Evolutionary conservation across 176 grass and related monocot species (phyloP).

Genomic region (Bromus sterilis): DNA sequence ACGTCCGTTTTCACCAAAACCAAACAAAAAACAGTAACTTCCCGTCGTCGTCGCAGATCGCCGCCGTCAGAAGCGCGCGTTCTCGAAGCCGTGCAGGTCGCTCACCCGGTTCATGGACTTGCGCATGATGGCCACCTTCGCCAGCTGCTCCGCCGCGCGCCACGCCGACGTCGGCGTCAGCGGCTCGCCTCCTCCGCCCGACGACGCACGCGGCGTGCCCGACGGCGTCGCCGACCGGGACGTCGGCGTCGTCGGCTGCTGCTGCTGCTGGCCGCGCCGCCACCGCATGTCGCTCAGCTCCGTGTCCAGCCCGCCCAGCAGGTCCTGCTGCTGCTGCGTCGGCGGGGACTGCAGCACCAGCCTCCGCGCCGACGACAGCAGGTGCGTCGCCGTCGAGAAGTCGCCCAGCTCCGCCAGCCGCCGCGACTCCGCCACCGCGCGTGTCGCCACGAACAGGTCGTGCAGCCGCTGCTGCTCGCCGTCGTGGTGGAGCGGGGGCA

Average conservation of each 20-base stretch:
- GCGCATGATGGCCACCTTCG: conserved; percentile 90
- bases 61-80: conserved; percentile 69
- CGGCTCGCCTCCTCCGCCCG: conserved; percentile 9
- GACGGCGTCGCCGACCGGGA: conserved; percentile 7
- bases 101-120: conserved; percentile 89
- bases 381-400: conserved; percentile 59
- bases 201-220: not conserved
- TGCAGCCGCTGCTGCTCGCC: conserved; percentile 32
- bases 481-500: conserved; percentile 26
- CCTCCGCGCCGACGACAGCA: conserved; percentile 70
- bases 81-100: conserved; percentile 95
- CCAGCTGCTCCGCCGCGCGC: conserved; percentile 95
- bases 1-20: not conserved
- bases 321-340: conserved; percentile 37
- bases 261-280: conserved; percentile 27
- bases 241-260: conserved; percentile 9
- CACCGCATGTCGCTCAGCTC: conserved; percentile 62
- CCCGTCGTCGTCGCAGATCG: not conserved
- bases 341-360: conserved; percentile 54
- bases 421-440: conserved; percentile 70
- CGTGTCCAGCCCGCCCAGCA: conserved; percentile 49
- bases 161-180: conserved; percentile 87
- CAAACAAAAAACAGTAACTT: not conserved
- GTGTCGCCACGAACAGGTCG: conserved; percentile 79
- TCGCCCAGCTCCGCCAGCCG: conserved; percentile 68